Base-by-base conservation (phyloP, 129 eudicot species). In the Pulicaria dysenterica region DNA sequence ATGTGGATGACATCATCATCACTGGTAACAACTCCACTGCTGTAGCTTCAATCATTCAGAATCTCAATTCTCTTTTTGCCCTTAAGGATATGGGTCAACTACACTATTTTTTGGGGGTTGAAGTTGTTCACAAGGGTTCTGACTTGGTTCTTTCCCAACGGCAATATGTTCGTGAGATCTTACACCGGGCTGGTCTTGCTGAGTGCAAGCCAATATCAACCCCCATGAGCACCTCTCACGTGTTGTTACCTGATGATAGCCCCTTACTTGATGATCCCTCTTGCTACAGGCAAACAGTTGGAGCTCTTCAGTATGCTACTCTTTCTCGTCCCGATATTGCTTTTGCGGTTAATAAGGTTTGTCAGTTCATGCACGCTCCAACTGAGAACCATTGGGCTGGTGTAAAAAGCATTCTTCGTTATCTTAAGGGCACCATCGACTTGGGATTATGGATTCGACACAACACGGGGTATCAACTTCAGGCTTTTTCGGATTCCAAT, bases 221-320 rank as follows among this genome's bases (percentile, higher is more conserved):
- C n/a, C 66, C 46, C 0, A 60, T 60, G 66, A 37, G 24, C 19
- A n/a, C 66, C 31, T 60, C 64, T 34, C 42, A 36, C 8, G 16
- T 58, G n/a, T 8, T 58, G 8, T 34, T 58, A 12, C 64, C 16
- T 0, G 43, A 58, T 34, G 64, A 58, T 34, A 58, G 64, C 16
- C 43, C 64, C 6, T 36, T 58, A 31, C 43, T 58, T n/a, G n/a
- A n/a, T n/a, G n/a, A n/a, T n/a, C 64, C 64, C 8, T 24, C 64
- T 58, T 0, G 43, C 42, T 34, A 58, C 43, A 34, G 43, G 14
- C 64, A 58, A 8, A 58, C 16, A 4, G 43, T 58, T 4, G 66
- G 66, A 13, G 66, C 66, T 60, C 66, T 60, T 60, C 66, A 60
- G 11, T 60, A 60, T 38, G 66, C 66, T 16, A 63, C 69, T 63